Evolutionary conservation across 352 stramenopile genomes (phyloP), one percentile per base, ranked within the genome.

Genomic region (Phytopythium montanum): DNA sequence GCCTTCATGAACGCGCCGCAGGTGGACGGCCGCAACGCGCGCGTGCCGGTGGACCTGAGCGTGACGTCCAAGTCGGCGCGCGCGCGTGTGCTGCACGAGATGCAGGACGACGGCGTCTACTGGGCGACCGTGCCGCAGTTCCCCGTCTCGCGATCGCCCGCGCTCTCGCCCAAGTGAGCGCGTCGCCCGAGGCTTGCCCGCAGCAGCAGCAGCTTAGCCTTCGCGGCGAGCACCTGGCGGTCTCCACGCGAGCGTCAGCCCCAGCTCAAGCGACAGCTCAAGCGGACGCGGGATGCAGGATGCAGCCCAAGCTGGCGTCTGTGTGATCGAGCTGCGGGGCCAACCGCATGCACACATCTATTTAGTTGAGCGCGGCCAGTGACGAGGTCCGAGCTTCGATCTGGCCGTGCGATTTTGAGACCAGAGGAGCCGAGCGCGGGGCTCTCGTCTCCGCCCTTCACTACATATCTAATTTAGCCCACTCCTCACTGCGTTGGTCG

Each of bases 1-100:
- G 82, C 82, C 45, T 92, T 92, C 61, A 90, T 92, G 82, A 88
- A 83, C 65, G 82, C 76, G 31, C 82, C 82, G 55, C 82, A 92
- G 67, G 69, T 92, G 56, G 82, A 92, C 61, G 74, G 60, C 25
- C 82, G 81, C 61, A 81, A 77, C 52, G 79, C 70, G 1, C 77
- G 82, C 42, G 82, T 92, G 48, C 82, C 82, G 0, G 68, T 90
- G 60, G 82, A 92, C 52, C 65, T 90, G 38, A 76, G 65, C 25
- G 73, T 85, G 45, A 49, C 42, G 8, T 86, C 73, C 48, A 69
- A 75, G 58, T 65, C 63, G 23, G 72, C 77, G 13, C 77, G 73
- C n/a, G 63, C 59, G 8, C 72, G 69, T 10, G 72, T 88, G 67
- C 66, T 68, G 55, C 70, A 83, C 34, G 60, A 61, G 56, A 79